phyloP scores from a whole-genome alignment of 345 rosid genomes.

The Rhodamnia rubescens region DNA sequence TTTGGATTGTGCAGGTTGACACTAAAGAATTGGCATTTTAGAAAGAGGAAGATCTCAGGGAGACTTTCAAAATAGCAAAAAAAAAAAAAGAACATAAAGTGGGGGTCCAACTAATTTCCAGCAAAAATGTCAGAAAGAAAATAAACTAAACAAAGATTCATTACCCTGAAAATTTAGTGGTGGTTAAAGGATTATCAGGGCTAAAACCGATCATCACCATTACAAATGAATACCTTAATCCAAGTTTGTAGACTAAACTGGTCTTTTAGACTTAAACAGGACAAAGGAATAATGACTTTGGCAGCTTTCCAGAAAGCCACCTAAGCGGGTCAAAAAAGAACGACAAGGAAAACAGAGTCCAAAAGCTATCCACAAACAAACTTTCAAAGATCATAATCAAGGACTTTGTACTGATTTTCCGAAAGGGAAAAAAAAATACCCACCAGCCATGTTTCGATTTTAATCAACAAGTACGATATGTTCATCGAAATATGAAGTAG shows the following conservation, averaged over 20 bases:
- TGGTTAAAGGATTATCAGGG: background rate
- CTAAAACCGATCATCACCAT: background rate
- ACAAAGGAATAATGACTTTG: background rate
- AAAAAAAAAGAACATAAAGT: background rate
- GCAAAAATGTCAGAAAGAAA: background rate
- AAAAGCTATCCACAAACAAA: background rate
- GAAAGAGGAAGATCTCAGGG: background rate
- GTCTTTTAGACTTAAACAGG: background rate
- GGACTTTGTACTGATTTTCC: background rate
- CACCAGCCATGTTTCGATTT: background rate
- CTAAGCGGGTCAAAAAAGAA: background rate
- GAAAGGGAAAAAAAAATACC: background rate
- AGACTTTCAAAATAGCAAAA: background rate
- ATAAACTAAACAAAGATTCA: background rate
- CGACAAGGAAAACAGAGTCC: background rate
- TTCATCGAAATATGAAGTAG: background rate
- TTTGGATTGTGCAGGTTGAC: background rate
- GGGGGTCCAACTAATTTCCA: background rate
- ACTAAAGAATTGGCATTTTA: background rate
- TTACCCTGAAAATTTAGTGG: background rate
- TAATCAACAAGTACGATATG: background rate
- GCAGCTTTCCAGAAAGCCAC: background rate
- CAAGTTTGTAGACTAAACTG: background rate
- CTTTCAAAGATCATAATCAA: background rate
- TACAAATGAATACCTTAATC: background rate